Conservation (phyloP, 75 land plant species). For the Ceratopteris richardii region DNA sequence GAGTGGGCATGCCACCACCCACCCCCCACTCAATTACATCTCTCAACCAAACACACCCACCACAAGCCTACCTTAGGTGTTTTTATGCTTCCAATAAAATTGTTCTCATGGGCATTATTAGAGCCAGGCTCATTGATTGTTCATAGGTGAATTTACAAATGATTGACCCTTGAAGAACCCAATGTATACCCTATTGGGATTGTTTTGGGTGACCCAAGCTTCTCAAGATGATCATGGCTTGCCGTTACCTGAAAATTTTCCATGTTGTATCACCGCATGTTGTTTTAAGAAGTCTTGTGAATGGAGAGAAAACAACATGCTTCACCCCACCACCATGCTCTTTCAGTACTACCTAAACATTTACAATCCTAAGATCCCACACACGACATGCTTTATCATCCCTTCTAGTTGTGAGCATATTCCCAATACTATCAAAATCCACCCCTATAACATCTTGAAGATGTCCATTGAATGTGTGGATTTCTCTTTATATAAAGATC, state of each 20-base stretch:
- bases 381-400: conserved; percentile 13
- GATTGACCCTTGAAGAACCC: conserved; percentile 3
- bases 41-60: too few relatives aligned
- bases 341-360: conserved; percentile 19
- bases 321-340: conserved; percentile 31
- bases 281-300: conserved; percentile 25
- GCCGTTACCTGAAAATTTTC: conserved; percentile 35
- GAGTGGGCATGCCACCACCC: too few relatives aligned
- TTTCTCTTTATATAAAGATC: too few relatives aligned
- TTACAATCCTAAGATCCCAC: conserved; percentile 22
- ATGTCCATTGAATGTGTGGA: conserved; percentile 8
- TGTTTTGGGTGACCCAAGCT: conserved; percentile 25
- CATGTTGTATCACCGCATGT: conserved; percentile 35
- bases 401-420: conserved; percentile 9
- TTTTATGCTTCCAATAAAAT: too few relatives aligned
- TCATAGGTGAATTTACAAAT: not conserved
- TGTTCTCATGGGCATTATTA: too few relatives aligned
- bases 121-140: too few relatives aligned
- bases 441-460: conserved; percentile 15
- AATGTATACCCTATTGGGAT: conserved; percentile 12
- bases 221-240: conserved; percentile 33
- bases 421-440: conserved; percentile 6
- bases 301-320: conserved; percentile 26
- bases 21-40: too few relatives aligned
- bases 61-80: too few relatives aligned